Evolutionary conservation across 2,329 filamentous ascomycete genomes (phyloP).

Genomic region (Aspergillus sp.): DNA sequence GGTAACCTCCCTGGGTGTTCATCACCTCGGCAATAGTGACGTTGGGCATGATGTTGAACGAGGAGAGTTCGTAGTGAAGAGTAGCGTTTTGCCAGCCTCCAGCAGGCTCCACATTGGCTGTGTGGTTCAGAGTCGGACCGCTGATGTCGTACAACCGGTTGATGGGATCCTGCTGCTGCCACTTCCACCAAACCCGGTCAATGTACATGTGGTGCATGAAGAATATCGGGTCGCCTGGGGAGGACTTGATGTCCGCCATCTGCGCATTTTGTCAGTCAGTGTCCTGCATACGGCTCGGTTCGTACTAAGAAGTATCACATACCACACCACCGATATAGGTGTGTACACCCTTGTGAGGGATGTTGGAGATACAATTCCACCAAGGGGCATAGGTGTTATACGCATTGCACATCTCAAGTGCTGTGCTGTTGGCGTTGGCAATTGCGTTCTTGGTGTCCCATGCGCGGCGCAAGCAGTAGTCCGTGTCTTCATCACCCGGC

Average conservation of each 20-base stretch:
- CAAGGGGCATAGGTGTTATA: conserved; percentile 13
- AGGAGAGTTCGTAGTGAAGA: conserved; percentile 9
- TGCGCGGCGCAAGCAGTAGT: conserved; percentile 13
- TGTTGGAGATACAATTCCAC: conserved; percentile 13
- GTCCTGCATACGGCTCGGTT: too few species aligned
- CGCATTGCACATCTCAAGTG: background rate
- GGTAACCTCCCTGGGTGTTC: conserved; percentile 13
- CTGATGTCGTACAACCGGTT: conserved; percentile 14
- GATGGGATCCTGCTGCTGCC: conserved; percentile 9
- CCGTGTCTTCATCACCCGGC: conserved; percentile 9
- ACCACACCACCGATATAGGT: conserved; percentile 14
- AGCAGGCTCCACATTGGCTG: conserved; percentile 9
- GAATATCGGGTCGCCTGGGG: conserved; percentile 12
- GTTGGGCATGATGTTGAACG: conserved; percentile 10
- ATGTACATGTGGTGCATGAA: conserved; percentile 16
- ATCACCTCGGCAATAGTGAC: conserved; percentile 11
- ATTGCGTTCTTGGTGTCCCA: conserved; percentile 5
- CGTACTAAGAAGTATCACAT: background rate
- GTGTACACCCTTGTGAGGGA: conserved; percentile 15
- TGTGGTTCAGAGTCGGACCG: conserved; percentile 8
- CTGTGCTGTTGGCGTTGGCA: conserved; percentile 6
- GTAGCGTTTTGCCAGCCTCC: conserved; percentile 11
- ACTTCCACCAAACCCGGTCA: conserved; percentile 11
- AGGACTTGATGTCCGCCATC: conserved; percentile 14
- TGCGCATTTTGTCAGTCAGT: background rate